A percentile compares a stretch with the other conserved stretches of the same genome.
Evolutionary conservation across 345 rosid genomes (phyloP).

Genomic region (Eucalyptus rudis): DNA sequence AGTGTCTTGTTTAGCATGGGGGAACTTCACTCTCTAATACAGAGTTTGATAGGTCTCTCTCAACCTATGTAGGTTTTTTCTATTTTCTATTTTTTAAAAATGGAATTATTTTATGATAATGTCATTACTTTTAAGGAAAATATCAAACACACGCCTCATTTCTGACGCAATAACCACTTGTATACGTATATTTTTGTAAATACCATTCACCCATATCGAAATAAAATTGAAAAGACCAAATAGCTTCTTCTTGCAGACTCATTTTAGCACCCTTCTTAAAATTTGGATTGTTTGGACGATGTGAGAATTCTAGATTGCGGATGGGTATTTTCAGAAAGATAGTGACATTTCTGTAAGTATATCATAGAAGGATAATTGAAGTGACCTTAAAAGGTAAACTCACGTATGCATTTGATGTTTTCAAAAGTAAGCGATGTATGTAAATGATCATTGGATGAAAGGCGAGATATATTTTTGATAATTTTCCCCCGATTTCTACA

Average conservation of each 20-base stretch:
- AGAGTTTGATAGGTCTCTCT: background rate
- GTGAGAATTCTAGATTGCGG: background rate
- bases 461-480: background rate
- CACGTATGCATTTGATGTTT: accelerated
- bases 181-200: background rate
- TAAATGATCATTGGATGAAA: background rate
- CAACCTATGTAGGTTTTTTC: background rate
- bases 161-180: accelerated
- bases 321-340: background rate
- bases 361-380: background rate
- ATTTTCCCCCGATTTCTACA: background rate
- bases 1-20: background rate
- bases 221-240: background rate
- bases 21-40: background rate
- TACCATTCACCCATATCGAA: background rate
- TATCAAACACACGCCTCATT: accelerated
- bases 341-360: background rate
- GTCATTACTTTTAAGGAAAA: background rate
- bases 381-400: background rate
- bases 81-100: too few species aligned
- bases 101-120: too few species aligned
- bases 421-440: background rate
- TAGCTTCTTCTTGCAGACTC: background rate
- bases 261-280: background rate
- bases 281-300: background rate